Evolutionary conservation across 306 rosid species (phyloP).

Genomic region (Corylus avellana): DNA sequence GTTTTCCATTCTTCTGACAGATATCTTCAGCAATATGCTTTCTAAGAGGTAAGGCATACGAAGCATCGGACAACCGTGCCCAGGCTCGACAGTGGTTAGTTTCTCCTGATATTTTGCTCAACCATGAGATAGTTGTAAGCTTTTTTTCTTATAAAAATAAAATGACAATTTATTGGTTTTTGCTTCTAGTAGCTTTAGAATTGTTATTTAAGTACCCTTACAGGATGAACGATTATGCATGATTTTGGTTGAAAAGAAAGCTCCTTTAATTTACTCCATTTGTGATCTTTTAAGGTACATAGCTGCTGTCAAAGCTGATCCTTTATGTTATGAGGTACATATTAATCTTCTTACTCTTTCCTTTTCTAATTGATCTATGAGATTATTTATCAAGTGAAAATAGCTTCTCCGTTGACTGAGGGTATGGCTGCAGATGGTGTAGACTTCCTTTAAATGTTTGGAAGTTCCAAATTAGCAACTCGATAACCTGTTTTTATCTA

Average conservation of each 20-base stretch:
- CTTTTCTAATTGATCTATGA: constrained; percentile 12
- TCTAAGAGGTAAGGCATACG: constrained; percentile 87
- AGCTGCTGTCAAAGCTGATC: constrained; percentile 96
- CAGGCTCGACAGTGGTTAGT: constrained; percentile 90
- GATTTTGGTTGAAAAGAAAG: constrained; percentile 7
- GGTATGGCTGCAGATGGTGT: background rate
- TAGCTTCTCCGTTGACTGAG: constrained; percentile 8
- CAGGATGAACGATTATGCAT: constrained; percentile 13
- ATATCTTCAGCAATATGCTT: constrained; percentile 94
- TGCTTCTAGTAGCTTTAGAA: background rate
- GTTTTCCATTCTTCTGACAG: constrained; percentile 44
- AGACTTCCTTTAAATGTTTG: background rate
- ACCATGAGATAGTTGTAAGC: background rate
- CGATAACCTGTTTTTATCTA: background rate
- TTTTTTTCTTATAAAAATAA: background rate
- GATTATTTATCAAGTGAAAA: constrained; percentile 1
- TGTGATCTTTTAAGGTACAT: constrained; percentile 66
- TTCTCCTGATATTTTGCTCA: constrained; percentile 4
- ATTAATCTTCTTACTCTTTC: constrained; percentile 22
- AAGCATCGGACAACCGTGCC: constrained; percentile 87
- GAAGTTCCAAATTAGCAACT: background rate
- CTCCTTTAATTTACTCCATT: constrained; percentile 21
- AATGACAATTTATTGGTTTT: constrained; percentile 1
- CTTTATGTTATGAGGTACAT: constrained; percentile 92
- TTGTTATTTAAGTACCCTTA: background rate